These are phyloP conservation scores for Carex sylvatica DNA, from an alignment of 202 grass and related monocot species.

Conservation along the genomic window DNA sequence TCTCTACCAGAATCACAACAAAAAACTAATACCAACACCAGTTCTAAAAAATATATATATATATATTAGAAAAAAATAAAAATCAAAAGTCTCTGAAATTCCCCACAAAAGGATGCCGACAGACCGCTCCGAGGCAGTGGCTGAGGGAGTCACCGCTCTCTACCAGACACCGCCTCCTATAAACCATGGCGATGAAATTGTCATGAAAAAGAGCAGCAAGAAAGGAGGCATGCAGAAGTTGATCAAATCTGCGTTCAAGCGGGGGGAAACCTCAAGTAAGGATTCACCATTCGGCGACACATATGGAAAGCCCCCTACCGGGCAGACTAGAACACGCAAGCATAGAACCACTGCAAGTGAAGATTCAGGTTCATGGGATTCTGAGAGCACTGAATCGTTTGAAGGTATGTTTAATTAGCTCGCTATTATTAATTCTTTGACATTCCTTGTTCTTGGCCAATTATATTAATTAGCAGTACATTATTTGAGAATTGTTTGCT, in stretches of 20 bases:
- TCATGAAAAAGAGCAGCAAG: conserved; percentile 30
- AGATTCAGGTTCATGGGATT: conserved; percentile 27
- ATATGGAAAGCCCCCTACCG: conserved; percentile 13
- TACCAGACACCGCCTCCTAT: conserved; percentile 9
- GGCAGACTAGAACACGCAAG: not conserved
- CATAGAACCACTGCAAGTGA: not conserved
- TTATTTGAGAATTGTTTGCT: not conserved
- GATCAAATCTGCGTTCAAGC: conserved; percentile 74
- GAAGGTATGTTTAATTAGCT: conserved; percentile 16
- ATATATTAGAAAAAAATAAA: not conserved
- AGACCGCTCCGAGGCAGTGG: conserved; percentile 32
- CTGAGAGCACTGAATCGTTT: conserved; percentile 21
- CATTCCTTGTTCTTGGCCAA: not conserved
- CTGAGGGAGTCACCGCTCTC: not conserved
- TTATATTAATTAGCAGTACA: not conserved
- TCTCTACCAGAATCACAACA: not conserved
- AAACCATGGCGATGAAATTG: not conserved
- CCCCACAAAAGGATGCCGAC: conserved; percentile 31
- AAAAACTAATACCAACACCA: conserved; percentile 12
- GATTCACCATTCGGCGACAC: not conserved
- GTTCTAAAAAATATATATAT: not conserved
- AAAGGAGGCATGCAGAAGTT: conserved; percentile 54
- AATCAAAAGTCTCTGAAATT: not conserved
- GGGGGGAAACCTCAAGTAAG: conserved; percentile 39
- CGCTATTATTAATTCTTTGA: not conserved